Evolutionary conservation across 306 rosid genomes (phyloP), one percentile per base, ranked within the genome.

Genomic region (Begonia masoniana): DNA sequence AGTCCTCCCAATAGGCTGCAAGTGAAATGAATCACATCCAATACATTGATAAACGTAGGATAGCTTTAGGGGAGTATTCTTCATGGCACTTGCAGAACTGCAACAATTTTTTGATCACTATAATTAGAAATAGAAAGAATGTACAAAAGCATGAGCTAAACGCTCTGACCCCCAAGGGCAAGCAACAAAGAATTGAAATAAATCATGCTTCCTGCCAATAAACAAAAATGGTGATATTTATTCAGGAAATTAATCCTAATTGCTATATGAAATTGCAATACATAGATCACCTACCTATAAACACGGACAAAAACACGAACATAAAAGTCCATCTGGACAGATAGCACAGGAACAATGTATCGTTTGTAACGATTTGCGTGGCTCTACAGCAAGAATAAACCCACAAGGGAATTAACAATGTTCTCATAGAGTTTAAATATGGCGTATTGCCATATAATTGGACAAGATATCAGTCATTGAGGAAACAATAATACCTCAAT

Each of bases 351-450:
- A 79, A 92, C 89, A 50, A 92, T 83, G 71, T 92, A 87, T 52
- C 99, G 75, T 65, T 92, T 92, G 77, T 92, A 92, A n/a, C 96
- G 82, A 63, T 92, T 92, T 16, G 99, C 99, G 63, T 92, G 99
- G 55, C 96, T 83, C 99, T 92, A 81, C 84, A 81, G 57, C 52
- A n/a, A 55, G 75, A 24, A 56, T 43, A 64, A 55, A 71, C 49
- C 41, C 39, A 31, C 39, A 31, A 31, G 39, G 39, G 39, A 31
- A 4, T 31, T 31, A 31, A 31, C 39, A 31, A 31, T 31, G 39
- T 10, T 55, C 16, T 13, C 47, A 55, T 36, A 41, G 51, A 13
- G 16, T 47, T 13, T 13, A 13, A 47, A 60, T 26, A 31, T 6
- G 3, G 39, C 39, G 39, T 31, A 31, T 31, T 31, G 39, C 39